phyloP scores from a whole-genome alignment of 2,329 filamentous ascomycete species.

The Coniochaeta sp. region DNA sequence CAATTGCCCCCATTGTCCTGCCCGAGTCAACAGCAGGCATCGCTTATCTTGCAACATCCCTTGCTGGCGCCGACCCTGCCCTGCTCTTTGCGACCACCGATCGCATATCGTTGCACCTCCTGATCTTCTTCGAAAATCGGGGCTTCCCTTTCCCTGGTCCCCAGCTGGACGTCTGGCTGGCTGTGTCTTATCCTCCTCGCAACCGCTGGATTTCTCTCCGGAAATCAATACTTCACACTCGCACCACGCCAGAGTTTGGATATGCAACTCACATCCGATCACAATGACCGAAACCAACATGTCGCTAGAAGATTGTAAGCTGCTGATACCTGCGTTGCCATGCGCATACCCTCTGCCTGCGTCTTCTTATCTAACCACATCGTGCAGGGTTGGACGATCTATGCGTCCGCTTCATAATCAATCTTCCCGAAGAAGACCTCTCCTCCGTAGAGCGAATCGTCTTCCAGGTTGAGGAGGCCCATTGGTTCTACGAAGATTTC shows the following conservation, averaged over 20 bases:
- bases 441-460: slow-evolving; percentile 88
- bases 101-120: background rate
- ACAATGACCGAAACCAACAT: slow-evolving; percentile 72
- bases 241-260: slow-evolving; percentile 27
- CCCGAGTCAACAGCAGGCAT: background rate
- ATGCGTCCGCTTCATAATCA: slow-evolving; percentile 96
- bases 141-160: background rate
- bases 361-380: background rate
- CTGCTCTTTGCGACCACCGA: background rate
- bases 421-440: slow-evolving; percentile 86
- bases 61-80: background rate
- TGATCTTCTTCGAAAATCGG: background rate
- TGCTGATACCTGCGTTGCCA: slow-evolving; percentile 4
- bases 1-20: background rate
- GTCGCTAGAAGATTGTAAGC: slow-evolving; percentile 81
- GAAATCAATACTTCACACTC: background rate
- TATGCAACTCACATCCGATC: slow-evolving; percentile 53
- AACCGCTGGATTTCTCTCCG: background rate
- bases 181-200: too few species aligned
- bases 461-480: slow-evolving; percentile 97
- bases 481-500: slow-evolving; percentile 99
- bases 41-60: background rate
- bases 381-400: slow-evolving; percentile 85
- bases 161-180: too few species aligned
- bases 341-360: background rate